Conservation (phyloP, 805 yeast genomes). For the Hanseniaspora lachancei region DNA sequence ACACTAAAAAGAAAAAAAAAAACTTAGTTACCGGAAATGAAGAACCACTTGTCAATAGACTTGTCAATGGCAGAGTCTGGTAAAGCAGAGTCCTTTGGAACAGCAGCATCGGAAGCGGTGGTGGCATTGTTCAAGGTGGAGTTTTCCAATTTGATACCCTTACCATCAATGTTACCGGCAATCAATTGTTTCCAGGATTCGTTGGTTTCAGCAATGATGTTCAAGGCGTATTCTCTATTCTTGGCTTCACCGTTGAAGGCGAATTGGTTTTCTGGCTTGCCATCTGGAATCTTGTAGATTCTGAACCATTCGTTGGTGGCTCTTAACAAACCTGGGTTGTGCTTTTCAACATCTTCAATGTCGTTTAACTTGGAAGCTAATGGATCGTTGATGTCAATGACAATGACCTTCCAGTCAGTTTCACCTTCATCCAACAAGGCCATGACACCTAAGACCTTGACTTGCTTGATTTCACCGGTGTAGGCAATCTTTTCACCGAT, state of each 20-base stretch:
- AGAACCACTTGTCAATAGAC: slow-evolving; percentile 97
- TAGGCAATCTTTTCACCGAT: slow-evolving; percentile 55
- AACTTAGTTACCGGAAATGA: slow-evolving; percentile 66
- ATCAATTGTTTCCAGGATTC: slow-evolving; percentile 74
- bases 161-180: slow-evolving; percentile 46
- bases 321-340: slow-evolving; percentile 84
- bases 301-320: slow-evolving; percentile 97
- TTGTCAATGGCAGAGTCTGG: slow-evolving; percentile 92
- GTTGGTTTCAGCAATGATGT: slow-evolving; percentile 66
- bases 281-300: slow-evolving; percentile 95
- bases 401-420: slow-evolving; percentile 86
- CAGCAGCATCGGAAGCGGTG: slow-evolving; percentile 36
- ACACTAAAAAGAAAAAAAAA: slow-evolving; percentile 13
- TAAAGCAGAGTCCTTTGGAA: slow-evolving; percentile 59
- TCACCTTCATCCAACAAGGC: slow-evolving; percentile 90
- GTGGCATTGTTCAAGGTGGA: slow-evolving; percentile 52
- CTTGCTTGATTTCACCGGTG: slow-evolving; percentile 70
- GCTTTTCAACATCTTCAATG: slow-evolving; percentile 77
- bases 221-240: slow-evolving; percentile 73
- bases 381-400: slow-evolving; percentile 76
- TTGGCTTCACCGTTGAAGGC: slow-evolving; percentile 94
- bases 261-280: slow-evolving; percentile 90
- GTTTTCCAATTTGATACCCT: slow-evolving; percentile 66
- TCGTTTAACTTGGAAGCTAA: slow-evolving; percentile 76
- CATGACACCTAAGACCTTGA: slow-evolving; percentile 85